Evolutionary conservation across 148 eudicot genomes (phyloP).

Genomic region (Rhododendron vialii): DNA sequence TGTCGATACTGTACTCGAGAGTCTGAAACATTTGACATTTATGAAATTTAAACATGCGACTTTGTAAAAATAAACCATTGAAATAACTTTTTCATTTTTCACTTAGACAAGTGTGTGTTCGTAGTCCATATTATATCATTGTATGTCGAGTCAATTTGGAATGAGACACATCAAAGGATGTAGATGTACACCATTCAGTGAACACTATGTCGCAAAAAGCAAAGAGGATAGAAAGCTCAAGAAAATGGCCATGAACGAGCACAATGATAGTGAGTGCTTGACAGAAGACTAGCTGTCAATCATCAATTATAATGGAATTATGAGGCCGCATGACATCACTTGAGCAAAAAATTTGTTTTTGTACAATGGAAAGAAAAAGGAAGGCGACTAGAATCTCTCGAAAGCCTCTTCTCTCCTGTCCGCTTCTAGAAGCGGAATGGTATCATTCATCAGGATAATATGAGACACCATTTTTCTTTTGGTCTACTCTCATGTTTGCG

Average conservation of each 20-base stretch:
- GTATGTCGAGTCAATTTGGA: not conserved
- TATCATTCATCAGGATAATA: no score
- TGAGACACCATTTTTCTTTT: no score
- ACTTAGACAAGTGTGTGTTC: not conserved
- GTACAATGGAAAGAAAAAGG: no score
- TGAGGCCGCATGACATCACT: not conserved
- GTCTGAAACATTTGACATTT: no score
- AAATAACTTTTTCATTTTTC: no score
- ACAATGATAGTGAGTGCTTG: not conserved
- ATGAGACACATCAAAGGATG: not conserved
- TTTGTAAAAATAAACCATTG: no score
- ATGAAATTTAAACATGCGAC: no score
- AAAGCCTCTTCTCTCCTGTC: no score
- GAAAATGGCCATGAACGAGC: not conserved
- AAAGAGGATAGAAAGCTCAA: not conserved
- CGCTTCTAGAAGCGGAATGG: no score
- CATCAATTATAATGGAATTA: not conserved
- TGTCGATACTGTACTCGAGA: no score
- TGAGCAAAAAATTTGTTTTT: not conserved
- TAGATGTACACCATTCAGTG: not conserved
- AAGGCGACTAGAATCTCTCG: no score
- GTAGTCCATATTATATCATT: not conserved
- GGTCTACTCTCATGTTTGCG: no score
- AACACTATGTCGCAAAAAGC: not conserved
- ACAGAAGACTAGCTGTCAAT: not conserved